Percentiles rank a stretch among this genome's conserved stretches.
These are phyloP conservation scores for Kandelia obovata DNA, from an alignment of 345 rosid genomes.

Conservation along the genomic window DNA sequence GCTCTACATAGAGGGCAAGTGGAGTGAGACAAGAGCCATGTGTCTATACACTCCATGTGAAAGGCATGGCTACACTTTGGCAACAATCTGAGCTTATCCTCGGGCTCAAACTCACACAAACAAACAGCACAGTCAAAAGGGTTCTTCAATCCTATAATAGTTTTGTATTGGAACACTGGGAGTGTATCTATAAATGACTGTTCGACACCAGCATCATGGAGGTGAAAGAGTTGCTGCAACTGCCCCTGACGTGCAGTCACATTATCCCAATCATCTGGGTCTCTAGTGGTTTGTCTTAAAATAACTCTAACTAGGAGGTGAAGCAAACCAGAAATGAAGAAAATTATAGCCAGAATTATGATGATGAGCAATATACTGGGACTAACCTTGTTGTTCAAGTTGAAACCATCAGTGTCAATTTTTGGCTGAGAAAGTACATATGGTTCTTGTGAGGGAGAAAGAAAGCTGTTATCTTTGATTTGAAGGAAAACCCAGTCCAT, in stretches of 20 bases:
- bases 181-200: constrained; percentile 93
- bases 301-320: constrained; percentile 84
- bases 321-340: constrained; percentile 86
- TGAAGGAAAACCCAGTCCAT: constrained; percentile 42
- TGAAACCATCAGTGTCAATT: constrained; percentile 38
- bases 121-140: constrained; percentile 99
- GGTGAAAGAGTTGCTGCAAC: constrained; percentile 90
- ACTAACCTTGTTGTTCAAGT: constrained; percentile 63
- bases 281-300: constrained; percentile 60
- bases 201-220: constrained; percentile 95
- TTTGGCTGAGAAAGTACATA: constrained; percentile 19
- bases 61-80: constrained; percentile 99
- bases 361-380: constrained; percentile 78
- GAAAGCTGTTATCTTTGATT: constrained; percentile 24
- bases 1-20: constrained; percentile 95
- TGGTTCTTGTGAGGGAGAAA: constrained; percentile 36
- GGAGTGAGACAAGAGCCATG: constrained; percentile 98
- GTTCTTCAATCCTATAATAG: constrained; percentile 71
- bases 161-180: constrained; percentile 78
- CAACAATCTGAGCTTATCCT: constrained; percentile 86
- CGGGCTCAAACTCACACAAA: constrained; percentile 84
- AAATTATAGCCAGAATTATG: constrained; percentile 79
- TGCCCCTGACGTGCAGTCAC: constrained; percentile 94
- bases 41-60: constrained; percentile 96
- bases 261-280: constrained; percentile 55